Evolutionary conservation across 176 grass and related monocot genomes (phyloP), one percentile per base, ranked within the genome.

Genomic region (Avena atlantica): DNA sequence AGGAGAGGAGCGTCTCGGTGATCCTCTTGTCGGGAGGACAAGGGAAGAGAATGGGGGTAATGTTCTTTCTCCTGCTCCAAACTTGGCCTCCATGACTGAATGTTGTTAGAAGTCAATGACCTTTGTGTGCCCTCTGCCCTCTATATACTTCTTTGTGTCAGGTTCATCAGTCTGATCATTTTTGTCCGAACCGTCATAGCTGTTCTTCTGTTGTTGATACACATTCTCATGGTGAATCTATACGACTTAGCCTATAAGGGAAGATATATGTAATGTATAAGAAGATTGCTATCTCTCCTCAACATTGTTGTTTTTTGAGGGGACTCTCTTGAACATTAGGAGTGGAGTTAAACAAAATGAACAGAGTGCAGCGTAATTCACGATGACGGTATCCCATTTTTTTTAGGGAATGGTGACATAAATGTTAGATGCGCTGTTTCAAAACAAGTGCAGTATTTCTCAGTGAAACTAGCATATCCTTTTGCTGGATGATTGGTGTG

Each of bases 31-130:
- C 97, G 3, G 97, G 97, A 61, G 97, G 97, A 0, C 88, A 93
- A 67, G 97, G 97, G 13, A 98, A 92, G 80, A 88, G 93, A 80
- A 96, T 96, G 97, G 92, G 94, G 79, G 97, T 98, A 98, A 23
- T 25, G 6, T 3, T 56, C 29, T 85, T 24, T 74, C 27, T 80
- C 78, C 49, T 57, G 25, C 71, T 31, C 77, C 25, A 66, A 79
- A 64, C 67, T 9, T 65, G 21, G 4, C 23, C 9, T 20, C 21
- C 1, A 44, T 8, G 14, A 55, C 1, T 12, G 52, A 2, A 5
- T 74, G 0, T 49, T 75, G 70, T 31, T 50, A 2, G 8, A 44
- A 34, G 5, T 37, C 6, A 19, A 24, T 21, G 7, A 25, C 9
- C 19, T 61, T 61, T n/a, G 59, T 12, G 66, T 37, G 27, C 16